Percentiles rank a stretch among this genome's conserved stretches.
These are phyloP conservation scores for Populus hybrid DNA, from an alignment of 441 rosid species.

Conservation along the genomic window DNA sequence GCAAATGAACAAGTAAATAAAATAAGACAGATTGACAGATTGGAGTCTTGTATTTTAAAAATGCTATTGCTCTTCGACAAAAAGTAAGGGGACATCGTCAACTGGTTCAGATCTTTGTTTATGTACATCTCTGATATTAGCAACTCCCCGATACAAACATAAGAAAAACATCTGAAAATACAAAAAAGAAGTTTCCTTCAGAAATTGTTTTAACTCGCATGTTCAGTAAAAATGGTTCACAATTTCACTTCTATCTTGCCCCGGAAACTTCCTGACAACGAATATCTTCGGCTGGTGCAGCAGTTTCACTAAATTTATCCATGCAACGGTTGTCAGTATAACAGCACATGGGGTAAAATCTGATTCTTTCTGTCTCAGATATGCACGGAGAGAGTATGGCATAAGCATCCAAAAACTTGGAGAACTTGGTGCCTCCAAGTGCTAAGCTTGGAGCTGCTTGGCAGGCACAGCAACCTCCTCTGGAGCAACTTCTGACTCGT, in stretches of 20 bases:
- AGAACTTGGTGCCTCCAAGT: background rate
- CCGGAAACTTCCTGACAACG: background rate
- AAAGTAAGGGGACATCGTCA: background rate
- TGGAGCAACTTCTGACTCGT: slow-evolving; percentile 5
- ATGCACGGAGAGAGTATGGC: background rate
- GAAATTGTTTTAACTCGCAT: background rate
- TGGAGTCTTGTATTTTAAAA: background rate
- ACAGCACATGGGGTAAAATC: slow-evolving; percentile 2
- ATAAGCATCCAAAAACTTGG: background rate
- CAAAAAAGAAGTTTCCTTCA: background rate
- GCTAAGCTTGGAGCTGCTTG: background rate
- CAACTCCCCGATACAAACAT: background rate
- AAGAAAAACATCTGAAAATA: too few species aligned
- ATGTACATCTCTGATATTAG: background rate
- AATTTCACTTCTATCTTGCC: background rate
- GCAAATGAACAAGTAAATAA: background rate
- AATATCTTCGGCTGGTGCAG: background rate
- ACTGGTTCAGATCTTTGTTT: background rate
- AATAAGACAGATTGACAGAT: background rate
- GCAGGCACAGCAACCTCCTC: background rate
- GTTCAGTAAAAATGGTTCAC: background rate
- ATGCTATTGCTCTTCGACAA: too few species aligned
- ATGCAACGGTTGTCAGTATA: background rate
- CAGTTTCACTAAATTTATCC: background rate
- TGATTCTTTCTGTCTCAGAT: background rate